Percentiles rank a stretch among this genome's conserved stretches.
phyloP scores from a whole-genome alignment of 129 eudicot genomes.

The Chrysanthemum makinoi region DNA sequence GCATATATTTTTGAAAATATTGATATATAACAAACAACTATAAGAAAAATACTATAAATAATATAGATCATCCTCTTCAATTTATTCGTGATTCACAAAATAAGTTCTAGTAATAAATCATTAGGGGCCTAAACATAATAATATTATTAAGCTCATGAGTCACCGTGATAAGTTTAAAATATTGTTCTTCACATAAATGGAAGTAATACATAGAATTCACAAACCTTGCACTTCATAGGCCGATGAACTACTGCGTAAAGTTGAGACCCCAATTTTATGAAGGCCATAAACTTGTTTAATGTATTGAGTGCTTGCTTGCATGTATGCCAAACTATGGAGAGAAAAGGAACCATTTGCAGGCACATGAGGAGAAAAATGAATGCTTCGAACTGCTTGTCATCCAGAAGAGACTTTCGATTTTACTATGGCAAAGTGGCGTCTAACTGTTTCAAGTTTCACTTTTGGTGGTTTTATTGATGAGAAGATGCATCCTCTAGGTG shows the following conservation, averaged over 20 bases:
- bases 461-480: constrained; percentile 51
- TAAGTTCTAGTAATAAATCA: too few species aligned
- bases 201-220: constrained; percentile 4
- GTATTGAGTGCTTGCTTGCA: constrained; percentile 75
- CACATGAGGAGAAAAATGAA: constrained; percentile 60
- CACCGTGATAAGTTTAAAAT: too few species aligned
- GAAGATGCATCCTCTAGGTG: constrained; percentile 73
- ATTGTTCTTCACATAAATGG: background rate
- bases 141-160: too few species aligned
- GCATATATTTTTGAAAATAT: background rate
- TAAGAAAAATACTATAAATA: background rate
- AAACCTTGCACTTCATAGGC: constrained; percentile 73
- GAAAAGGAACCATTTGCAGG: constrained; percentile 70
- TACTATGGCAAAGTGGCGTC: constrained; percentile 42
- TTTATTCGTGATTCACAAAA: too few species aligned
- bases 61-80: too few species aligned
- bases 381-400: constrained; percentile 56
- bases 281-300: constrained; percentile 83
- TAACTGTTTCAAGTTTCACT: constrained; percentile 44
- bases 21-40: background rate
- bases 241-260: constrained; percentile 69
- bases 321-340: constrained; percentile 74
- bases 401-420: constrained; percentile 60
- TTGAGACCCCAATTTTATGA: constrained; percentile 66
- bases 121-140: background rate